Evolutionary conservation across 2,329 filamentous ascomycete genomes (phyloP).

Genomic region (Ascochyta rabiei): DNA sequence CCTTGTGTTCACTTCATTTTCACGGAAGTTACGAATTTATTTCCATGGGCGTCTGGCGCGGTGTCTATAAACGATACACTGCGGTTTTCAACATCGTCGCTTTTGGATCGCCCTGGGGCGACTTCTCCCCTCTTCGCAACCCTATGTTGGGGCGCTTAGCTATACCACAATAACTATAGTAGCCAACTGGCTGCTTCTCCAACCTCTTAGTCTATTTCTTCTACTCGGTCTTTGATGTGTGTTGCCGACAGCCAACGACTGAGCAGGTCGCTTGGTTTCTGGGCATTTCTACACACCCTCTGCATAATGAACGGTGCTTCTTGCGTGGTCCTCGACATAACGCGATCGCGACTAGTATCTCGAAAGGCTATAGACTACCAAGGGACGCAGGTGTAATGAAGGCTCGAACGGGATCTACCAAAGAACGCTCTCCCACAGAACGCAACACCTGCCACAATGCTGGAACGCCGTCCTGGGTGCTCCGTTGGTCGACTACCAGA

Average conservation of each 20-base stretch:
- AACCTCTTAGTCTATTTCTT: neutral
- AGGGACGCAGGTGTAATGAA: neutral
- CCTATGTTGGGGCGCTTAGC: conserved; percentile 8
- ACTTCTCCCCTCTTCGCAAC: conserved; percentile 15
- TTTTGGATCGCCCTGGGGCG: conserved; percentile 19
- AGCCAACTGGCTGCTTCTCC: neutral
- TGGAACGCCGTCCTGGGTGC: neutral
- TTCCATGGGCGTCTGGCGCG: conserved; percentile 11
- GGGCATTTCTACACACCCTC: too few relatives aligned
- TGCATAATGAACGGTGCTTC: too few relatives aligned
- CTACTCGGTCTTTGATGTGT: neutral
- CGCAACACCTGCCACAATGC: neutral
- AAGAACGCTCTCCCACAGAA: neutral
- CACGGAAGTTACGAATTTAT: conserved; percentile 13
- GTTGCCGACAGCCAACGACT: neutral
- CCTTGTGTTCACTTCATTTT: conserved; percentile 1
- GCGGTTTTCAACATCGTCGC: conserved; percentile 16
- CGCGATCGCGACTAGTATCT: neutral
- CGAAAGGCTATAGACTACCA: neutral
- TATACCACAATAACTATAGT: conserved; percentile 28
- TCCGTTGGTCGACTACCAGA: neutral
- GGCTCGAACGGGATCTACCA: neutral
- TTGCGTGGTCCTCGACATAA: too few relatives aligned
- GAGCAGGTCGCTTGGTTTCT: too few relatives aligned
- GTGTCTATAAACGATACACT: conserved; percentile 7